phyloP scores from a whole-genome alignment of 2,329 filamentous ascomycete species.

The Endothia cerciana region DNA sequence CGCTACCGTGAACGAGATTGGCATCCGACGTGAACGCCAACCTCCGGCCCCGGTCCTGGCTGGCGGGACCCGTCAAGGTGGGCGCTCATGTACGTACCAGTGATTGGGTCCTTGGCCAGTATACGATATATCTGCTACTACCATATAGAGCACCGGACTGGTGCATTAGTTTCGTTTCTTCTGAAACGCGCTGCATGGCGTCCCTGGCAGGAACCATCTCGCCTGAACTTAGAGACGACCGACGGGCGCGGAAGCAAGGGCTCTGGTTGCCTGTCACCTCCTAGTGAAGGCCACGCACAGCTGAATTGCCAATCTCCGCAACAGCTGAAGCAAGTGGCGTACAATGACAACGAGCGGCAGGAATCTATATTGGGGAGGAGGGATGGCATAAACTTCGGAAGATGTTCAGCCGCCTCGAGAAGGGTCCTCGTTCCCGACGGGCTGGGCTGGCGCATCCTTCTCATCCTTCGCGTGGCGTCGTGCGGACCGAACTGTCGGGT shows the following conservation, averaged over 20 bases:
- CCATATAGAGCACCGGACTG: neutral
- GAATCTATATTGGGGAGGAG: neutral
- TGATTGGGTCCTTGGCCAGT: neutral
- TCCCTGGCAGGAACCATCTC: neutral
- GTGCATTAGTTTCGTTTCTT: slow-evolving; percentile 1
- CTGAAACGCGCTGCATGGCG: slow-evolving; percentile 1
- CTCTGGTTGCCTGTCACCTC: neutral
- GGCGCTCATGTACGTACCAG: neutral
- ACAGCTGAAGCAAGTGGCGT: neutral
- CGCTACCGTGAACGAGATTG: neutral
- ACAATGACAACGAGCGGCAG: neutral
- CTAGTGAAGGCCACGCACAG: neutral
- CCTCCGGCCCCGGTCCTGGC: neutral
- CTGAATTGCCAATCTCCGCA: neutral
- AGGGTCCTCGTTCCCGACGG: neutral
- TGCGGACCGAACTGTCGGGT: neutral
- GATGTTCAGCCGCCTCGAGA: neutral
- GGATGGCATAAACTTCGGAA: neutral
- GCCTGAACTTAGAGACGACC: neutral
- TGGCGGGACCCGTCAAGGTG: neutral
- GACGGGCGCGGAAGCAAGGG: neutral
- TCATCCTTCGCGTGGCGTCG: neutral
- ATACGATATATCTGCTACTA: neutral
- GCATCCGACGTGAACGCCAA: neutral
- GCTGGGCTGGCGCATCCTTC: slow-evolving; percentile 5